A percentile compares a stretch with the other conserved stretches of the same genome.
These are phyloP conservation scores for Mycena alexandri DNA, from an alignment of 768 basidiomycete genomes.

Conservation along the genomic window DNA sequence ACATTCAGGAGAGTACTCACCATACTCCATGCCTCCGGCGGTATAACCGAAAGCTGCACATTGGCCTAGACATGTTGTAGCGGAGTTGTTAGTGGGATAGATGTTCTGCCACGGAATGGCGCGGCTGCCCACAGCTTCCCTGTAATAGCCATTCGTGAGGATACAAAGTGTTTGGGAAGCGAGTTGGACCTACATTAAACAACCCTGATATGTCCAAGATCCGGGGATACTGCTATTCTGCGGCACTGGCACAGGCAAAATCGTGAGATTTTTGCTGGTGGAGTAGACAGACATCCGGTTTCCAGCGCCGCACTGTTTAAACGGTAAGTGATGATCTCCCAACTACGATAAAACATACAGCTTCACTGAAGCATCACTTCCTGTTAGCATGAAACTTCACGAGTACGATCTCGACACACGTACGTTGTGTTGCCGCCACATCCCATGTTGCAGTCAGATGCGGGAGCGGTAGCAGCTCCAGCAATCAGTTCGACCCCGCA, in stretches of 20 bases:
- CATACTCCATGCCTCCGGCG: conserved; percentile 71
- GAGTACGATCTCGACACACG: conserved; percentile 41
- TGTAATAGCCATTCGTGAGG: too few species aligned
- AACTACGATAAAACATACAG: conserved; percentile 39
- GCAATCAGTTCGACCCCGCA: conserved; percentile 77
- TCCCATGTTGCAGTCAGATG: conserved; percentile 75
- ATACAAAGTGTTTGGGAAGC: too few species aligned
- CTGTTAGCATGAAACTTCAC: conserved; percentile 18
- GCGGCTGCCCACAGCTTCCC: conserved; percentile 59
- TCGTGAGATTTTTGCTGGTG: conserved; percentile 62
- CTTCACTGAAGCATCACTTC: conserved; percentile 59
- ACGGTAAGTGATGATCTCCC: conserved; percentile 6
- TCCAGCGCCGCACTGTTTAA: conserved; percentile 70
- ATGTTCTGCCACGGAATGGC: conserved; percentile 75
- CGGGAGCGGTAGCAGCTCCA: conserved; percentile 66
- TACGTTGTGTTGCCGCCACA: conserved; percentile 83
- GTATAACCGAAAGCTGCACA: conserved; percentile 81
- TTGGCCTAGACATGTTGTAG: conserved; percentile 73
- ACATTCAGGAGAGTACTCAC: neutral
- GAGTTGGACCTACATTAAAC: conserved; percentile 54
- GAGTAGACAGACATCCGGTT: conserved; percentile 81
- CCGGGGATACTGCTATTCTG: conserved; percentile 72
- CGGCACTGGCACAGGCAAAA: conserved; percentile 70
- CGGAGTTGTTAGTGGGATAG: conserved; percentile 73
- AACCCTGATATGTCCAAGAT: conserved; percentile 75